phyloP scores from a whole-genome alignment of 495 filamentous ascomycete species.

The Polyplosphaeria fusca region DNA sequence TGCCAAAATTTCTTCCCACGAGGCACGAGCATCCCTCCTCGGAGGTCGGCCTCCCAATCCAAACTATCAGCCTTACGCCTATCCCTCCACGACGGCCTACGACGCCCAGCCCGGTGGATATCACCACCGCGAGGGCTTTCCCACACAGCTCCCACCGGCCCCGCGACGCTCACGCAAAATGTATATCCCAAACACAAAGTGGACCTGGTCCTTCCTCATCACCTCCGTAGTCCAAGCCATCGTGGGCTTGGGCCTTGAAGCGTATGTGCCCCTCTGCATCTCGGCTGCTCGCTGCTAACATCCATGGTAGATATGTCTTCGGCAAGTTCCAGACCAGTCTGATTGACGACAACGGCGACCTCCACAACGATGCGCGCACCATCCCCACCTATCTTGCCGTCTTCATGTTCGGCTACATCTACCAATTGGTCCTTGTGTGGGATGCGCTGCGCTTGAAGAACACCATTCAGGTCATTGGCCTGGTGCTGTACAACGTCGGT shows the following conservation, averaged over 20 bases:
- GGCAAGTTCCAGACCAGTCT: conserved; percentile 61
- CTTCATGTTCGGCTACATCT: conserved; percentile 96
- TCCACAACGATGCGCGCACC: conserved; percentile 53
- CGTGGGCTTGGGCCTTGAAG: conserved; percentile 77
- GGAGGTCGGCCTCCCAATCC: conserved; percentile 57
- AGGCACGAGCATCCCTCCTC: conserved; percentile 62
- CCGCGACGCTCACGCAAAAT: conserved; percentile 42
- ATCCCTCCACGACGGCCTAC: background rate
- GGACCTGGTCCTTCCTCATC: conserved; percentile 84
- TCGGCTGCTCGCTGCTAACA: conserved; percentile 3
- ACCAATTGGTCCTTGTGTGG: conserved; percentile 82
- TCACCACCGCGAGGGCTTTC: conserved; percentile 56
- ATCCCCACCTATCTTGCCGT: conserved; percentile 88
- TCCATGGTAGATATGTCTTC: conserved; percentile 67
- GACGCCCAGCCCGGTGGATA: conserved; percentile 45
- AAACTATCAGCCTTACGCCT: conserved; percentile 31
- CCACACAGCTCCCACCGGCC: conserved; percentile 33
- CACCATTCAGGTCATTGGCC: conserved; percentile 95
- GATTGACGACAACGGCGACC: conserved; percentile 19
- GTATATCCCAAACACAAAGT: conserved; percentile 73
- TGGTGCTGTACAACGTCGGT: conserved; percentile 87
- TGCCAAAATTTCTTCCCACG: conserved; percentile 60
- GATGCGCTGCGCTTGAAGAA: conserved; percentile 94
- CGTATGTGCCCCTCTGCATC: conserved; percentile 54
- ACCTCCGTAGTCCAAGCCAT: conserved; percentile 71